These are phyloP conservation scores for Lippia alba DNA, from an alignment of 305 asterid genomes.

Conservation along the genomic window DNA sequence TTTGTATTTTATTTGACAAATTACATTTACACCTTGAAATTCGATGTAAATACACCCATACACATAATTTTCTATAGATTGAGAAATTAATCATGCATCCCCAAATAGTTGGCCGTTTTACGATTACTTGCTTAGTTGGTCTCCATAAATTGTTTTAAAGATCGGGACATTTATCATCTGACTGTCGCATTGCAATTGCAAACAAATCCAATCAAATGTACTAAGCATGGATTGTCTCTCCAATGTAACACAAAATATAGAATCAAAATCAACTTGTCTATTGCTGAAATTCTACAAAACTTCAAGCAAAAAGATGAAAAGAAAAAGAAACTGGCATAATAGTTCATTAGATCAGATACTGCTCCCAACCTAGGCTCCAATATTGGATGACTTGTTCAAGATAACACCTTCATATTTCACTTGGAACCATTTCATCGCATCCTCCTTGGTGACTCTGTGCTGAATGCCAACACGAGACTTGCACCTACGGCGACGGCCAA, in stretches of 20 bases:
- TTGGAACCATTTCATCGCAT: constrained; percentile 83
- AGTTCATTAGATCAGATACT: constrained; percentile 1
- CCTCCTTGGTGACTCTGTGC: constrained; percentile 80
- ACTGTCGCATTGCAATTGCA: too few species aligned
- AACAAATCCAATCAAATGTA: too few species aligned
- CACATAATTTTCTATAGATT: too few species aligned
- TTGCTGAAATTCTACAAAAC: constrained; percentile 39
- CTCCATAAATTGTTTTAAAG: too few species aligned
- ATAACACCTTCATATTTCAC: constrained; percentile 79
- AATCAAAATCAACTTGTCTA: constrained; percentile 18
- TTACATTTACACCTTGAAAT: too few species aligned
- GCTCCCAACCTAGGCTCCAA: constrained; percentile 37
- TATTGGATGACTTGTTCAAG: constrained; percentile 70
- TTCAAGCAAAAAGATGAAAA: constrained; percentile 12
- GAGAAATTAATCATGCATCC: too few species aligned
- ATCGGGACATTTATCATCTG: too few species aligned
- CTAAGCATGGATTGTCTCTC: too few species aligned
- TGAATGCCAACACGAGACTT: constrained; percentile 77
- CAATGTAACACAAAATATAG: constrained; percentile 13
- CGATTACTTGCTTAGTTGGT: too few species aligned
- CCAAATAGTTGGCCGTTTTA: too few species aligned
- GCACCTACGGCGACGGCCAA: constrained; percentile 80
- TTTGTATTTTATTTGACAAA: too few species aligned
- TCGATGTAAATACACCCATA: too few species aligned
- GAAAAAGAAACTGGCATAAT: constrained; percentile 28